Base-by-base conservation (phyloP, 164 flowering plant species). In the Akebia trifoliata region DNA sequence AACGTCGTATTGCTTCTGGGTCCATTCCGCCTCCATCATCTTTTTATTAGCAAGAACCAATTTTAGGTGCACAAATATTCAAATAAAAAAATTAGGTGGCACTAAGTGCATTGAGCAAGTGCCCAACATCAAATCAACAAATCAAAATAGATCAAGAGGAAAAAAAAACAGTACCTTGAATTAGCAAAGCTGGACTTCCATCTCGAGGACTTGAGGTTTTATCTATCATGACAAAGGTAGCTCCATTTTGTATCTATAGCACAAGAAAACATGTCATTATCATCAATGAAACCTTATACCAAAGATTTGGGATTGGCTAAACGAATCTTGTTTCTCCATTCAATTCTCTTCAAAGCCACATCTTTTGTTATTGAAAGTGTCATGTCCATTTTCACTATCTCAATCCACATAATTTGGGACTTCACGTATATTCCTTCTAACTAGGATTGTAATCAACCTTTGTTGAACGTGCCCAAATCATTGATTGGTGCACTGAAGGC, bases 21-120 rank as follows among this genome's bases (percentile, higher is more conserved):
- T 79, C 82, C 99, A 93, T 90, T 57, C 99, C 99, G 63, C 99
- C 96, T 35, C 99, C 99, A 78, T 93, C 84, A 79, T 93, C 99
- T 89, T 65, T 17, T 59, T 30, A 60, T 62, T 30, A 37, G 29
- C 36, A 66, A 51, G 26, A 24, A 57, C 17, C 40, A 42, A 34
- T 35, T 29, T 36, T 30, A 47, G 31, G 54, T 35, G 34, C 45
- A 42, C 10, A 11, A 31, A 4, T 30, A 28, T 40, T 22, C n/a
- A 6, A 34, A 35, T 21, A 20, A 31, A 36, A 4, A 28, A 8
- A 8, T n/a, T 18, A 10, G 0, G 20, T 12, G 0, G 4, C 4
- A 28, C 38, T 30, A 15, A 50, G 51, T 17, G 6, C 22, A 44
- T 29, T 30, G 46, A 28, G 50, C 17, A 49, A 29, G n/a, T 20